Evolutionary conservation across 2,329 filamentous ascomycete species (phyloP), one percentile per base, ranked within the genome.

Genomic region (Diplodia scrobiculata): DNA sequence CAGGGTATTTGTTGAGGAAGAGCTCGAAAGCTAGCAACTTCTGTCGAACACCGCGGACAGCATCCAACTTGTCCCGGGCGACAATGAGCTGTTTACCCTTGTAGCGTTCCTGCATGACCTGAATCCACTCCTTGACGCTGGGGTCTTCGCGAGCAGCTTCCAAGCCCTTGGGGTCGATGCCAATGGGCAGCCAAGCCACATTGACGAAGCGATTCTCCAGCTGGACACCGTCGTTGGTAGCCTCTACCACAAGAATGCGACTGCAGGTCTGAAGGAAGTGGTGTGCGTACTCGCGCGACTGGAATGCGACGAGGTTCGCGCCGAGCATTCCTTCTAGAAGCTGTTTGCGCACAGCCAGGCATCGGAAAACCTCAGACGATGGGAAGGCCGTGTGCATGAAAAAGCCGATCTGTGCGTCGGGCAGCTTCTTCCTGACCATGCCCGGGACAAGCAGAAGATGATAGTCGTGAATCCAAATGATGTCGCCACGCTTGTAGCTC

Each of bases 251-350:
- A 45, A 98, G 84, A 14, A 98, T 84, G 38, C 95, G 90, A 76
- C 92, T 97, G 83, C 94, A 97, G 0, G 94, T 98, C 78, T 97
- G 93, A 59, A 97, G 82, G 78, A 98, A 98, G 79, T 98, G 95
- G 14, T 94, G 88, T 4, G 91, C 90, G 74, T 98, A 98, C 77
- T 98, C 94, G 66, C 89, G 87, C 27, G 92, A 96, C 79, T 98
- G 94, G 79, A 98, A 98, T 1, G 91, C 93, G 68, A 98, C 87
- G 13, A 98, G 82, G 72, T 97, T 96, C 65, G 95, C 91, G 10
- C 94, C 94, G 0, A 98, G 86, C 83, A 98, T 94, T 65, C 95
- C 94, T 71, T 97, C 90, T 1, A 98, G 84, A 10, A 98, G 84
- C 77, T 97, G 86, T 71, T 90, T 93, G 67, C 94, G 90, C 11